Base-by-base conservation (phyloP, 1,284 basidiomycete species). In the Ganoderma sinense region DNA sequence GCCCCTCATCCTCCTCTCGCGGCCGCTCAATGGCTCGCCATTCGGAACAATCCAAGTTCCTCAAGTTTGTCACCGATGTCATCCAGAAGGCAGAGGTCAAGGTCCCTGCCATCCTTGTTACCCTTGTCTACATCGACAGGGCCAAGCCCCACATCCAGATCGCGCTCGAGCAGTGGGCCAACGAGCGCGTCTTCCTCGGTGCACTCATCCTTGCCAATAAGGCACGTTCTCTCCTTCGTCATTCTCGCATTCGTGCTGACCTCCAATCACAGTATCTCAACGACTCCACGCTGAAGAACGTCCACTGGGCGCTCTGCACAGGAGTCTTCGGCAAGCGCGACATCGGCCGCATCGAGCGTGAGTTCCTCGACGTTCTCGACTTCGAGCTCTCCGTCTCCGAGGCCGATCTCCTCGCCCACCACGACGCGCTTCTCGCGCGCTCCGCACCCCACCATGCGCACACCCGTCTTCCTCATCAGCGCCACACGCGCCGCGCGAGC, bases 271-370 rank as follows among this genome's bases (percentile, higher is more conserved):
- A 92, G 91, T 93, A 93, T 75, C 80, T 88, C 33, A 92, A 93
- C 75, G 91, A 93, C 76, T 91, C 90, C 23, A 92, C 91, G 16
- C 83, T 93, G 23, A 93, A 93, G 84, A 93, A 93, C 78, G 83
- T 91, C 23, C 91, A 93, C 79, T 93, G 91, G 91, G 91, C 91
- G 14, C 82, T 91, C 16, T 93, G 91, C 81, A 93, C 92, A 0
- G 91, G 91, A 64, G 89, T 93, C 41, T 93, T 93, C 76, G 91
- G 91, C 76, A 92, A 92, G 77, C 87, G 91, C 26, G 92, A 93
- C 75, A 87, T 93, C 29, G 91, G 91, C 40, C 87, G 91, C 73
- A 92, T 93, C 75, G 91, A 93, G 79, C 87, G 91, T 74, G 91
- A 93, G 80, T 93, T 91, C 80, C 87, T 93, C 70, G 89, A 91